Conservation (phyloP, 1,139 yeast species). For the Yamadazyma oceani region DNA sequence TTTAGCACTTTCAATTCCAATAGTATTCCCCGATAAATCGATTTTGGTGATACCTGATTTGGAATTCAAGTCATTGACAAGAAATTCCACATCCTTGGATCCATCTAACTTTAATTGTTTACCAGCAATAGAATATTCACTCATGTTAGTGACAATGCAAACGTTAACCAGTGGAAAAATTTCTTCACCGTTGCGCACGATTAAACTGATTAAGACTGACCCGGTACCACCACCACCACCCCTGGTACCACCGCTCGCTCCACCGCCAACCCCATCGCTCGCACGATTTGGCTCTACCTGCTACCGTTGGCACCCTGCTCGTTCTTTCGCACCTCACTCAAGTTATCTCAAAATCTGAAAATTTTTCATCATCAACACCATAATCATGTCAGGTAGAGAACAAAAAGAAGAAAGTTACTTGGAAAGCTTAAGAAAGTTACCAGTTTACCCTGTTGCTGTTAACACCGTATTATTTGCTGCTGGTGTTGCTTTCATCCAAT, state of each 20-base stretch:
- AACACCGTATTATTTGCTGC: conserved; percentile 66
- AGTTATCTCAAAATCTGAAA: too few relatives aligned
- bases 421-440: conserved; percentile 57
- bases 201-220: too few relatives aligned
- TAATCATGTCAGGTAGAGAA: conserved; percentile 30
- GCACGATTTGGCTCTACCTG: too few relatives aligned
- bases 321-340: too few relatives aligned
- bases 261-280: too few relatives aligned
- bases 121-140: conserved; percentile 61
- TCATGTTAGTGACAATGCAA: conserved; percentile 2
- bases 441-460: conserved; percentile 61
- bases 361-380: neutral
- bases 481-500: conserved; percentile 74
- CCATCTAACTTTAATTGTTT: conserved; percentile 76
- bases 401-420: conserved; percentile 35
- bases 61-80: conserved; percentile 14
- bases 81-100: conserved; percentile 60
- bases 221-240: too few relatives aligned
- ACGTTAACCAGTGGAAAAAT: too few relatives aligned
- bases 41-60: conserved; percentile 48
- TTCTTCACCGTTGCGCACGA: too few relatives aligned
- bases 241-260: too few relatives aligned
- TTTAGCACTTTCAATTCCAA: conserved; percentile 86
- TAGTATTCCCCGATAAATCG: conserved; percentile 89
- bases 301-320: too few relatives aligned